Base-by-base conservation (phyloP, 768 basidiomycete species). In the Boletales sp. region DNA sequence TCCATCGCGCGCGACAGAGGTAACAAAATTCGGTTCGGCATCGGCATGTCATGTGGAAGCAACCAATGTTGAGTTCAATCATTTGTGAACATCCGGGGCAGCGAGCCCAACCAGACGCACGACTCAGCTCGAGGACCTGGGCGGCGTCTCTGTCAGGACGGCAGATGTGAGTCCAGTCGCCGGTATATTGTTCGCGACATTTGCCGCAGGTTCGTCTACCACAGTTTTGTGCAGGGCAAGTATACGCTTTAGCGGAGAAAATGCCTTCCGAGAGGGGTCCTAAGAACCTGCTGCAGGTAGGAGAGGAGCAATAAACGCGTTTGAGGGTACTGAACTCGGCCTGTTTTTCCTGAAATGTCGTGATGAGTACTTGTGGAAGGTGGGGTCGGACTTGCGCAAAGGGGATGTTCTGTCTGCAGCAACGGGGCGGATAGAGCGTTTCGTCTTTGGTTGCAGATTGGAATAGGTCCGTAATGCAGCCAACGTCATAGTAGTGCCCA, bases 1-100 rank as follows among this genome's bases (percentile, higher is more conserved):
- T 86, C 86, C 87, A 90, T 4, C 50, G 68, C 19, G 57, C 74
- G 70, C 73, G 44, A 71, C 81, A 74, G 70, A 81, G 53, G 42
- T 74, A 75, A 54, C 73, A 74, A 39, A 74, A 74, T 43, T 74
- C 59, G 11, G 66, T 67, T 36, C 56, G 48, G 56, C 73, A 74
- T 24, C 65, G 52, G 46, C 74, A 75, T 2, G 68, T 69, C 68
- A 75, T 72, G 50, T 75, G 73, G 54, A 60, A 69, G 46, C 73
- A 74, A 0, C 73, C 73, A 12, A 56, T 18, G 6, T 60, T 47
- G 36, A 72, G 67, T 47, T 74, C 73, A 48, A 74, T 65, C 59
- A 74, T 56, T 32, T 66, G 65, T 15, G 59, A 54, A 45, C 73
- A 74, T 5, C 70, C 70, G 2, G 74, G 73, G 47, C 73, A 75